Evolutionary conservation across 2,329 filamentous ascomycete species (phyloP), one percentile per base, ranked within the genome.

Genomic region (Lojkania enalia): DNA sequence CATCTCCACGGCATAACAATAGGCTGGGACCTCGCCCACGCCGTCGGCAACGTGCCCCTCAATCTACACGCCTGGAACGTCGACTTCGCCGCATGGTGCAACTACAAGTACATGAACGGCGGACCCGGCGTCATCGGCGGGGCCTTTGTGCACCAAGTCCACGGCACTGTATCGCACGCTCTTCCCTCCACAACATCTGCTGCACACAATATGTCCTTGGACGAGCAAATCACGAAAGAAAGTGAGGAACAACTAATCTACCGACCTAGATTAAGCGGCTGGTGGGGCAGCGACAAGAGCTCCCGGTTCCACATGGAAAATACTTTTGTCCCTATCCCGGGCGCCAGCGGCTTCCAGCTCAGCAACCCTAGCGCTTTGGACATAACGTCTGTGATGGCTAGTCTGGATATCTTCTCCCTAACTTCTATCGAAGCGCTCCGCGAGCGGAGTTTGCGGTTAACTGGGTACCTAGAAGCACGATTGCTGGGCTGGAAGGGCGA

Each of bases 41-140:
- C 89, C 0, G 87, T 82, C 16, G 90, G 90, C 21, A 96, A 96
- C 62, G 87, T 95, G 2, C 83, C 87, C 30, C 71, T 96, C 14
- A 72, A 77, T 46, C 77, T 96, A 15, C 90, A 95, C 69, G 88
- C 92, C 58, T 96, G 90, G 90, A 80, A 87, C 55, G 89, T 95
- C 23, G 90, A 96, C 67, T 95, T 95, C 60, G 90, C 91, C 13
- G 88, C 82, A 42, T 96, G 90, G 90, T 96, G 90, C 71, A 91
- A 86, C 14, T 96, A 96, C 78, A 96, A 96, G 73, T 96, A 96
- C 73, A 80, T 95, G 66, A 95, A 95, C 64, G 84, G 85, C 19
- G 90, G 90, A 0, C 89, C 90, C 0, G 90, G 90, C 3, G 79
- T 84, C 13, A 95, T 95, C 52, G 89, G 82, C 1, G 90, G 86